Conservation (phyloP, 805 yeast genomes). For the Kodamaea fukazawae region DNA sequence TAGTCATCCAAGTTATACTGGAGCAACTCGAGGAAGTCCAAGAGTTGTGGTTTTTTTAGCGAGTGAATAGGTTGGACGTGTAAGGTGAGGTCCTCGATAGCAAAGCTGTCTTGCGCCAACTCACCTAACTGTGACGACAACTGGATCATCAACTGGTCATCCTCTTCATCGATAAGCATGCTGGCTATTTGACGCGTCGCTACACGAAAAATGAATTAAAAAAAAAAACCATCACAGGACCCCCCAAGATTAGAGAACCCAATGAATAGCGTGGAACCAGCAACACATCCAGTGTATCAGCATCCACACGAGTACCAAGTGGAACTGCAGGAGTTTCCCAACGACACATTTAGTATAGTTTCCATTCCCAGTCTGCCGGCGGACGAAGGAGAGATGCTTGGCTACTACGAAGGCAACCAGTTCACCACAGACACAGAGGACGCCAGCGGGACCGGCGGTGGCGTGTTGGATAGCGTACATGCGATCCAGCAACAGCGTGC, state of each 20-base stretch:
- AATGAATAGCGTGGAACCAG: slow-evolving; percentile 1
- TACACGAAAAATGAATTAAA: not conserved
- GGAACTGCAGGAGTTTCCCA: slow-evolving; percentile 10
- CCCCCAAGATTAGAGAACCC: not conserved
- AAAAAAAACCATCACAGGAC: slow-evolving; percentile 1
- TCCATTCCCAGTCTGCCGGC: slow-evolving; percentile 12
- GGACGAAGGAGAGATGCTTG: not conserved
- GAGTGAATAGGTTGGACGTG: slow-evolving; percentile 2
- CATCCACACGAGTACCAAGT: slow-evolving; percentile 6
- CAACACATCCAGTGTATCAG: not conserved
- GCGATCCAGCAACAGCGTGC: slow-evolving; percentile 17
- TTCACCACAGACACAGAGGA: not conserved
- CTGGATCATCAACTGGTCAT: slow-evolving; percentile 8
- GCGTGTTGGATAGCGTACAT: slow-evolving; percentile 18
- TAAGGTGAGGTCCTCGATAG: not conserved
- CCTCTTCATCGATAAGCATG: slow-evolving; percentile 7
- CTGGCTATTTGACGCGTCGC: not conserved
- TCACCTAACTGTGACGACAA: not conserved
- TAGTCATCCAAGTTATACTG: slow-evolving; percentile 26
- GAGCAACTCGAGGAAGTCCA: slow-evolving; percentile 21
- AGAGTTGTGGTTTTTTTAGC: not conserved
- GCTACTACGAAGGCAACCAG: slow-evolving; percentile 1
- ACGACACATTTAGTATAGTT: slow-evolving; percentile 10
- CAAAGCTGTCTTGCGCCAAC: not conserved
- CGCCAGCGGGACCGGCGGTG: not conserved